Conservation (phyloP, 1,284 basidiomycete genomes). For the Chondrostereum purpureum region DNA sequence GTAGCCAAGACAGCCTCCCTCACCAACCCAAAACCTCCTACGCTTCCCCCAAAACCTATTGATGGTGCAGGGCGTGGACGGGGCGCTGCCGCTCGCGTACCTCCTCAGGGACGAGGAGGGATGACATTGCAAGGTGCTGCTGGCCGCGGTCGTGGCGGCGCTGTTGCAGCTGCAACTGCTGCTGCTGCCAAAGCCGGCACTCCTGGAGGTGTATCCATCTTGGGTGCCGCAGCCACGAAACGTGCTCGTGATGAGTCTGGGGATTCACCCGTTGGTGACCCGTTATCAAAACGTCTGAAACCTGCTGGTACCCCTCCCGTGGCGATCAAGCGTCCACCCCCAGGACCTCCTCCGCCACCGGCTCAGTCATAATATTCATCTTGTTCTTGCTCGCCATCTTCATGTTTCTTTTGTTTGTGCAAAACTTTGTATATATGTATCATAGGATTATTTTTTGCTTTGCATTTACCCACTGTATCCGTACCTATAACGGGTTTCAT, state of each 20-base stretch:
- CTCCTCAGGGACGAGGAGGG: background rate
- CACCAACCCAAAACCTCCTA: conserved; percentile 11
- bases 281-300: conserved; percentile 66
- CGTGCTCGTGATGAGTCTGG: conserved; percentile 55
- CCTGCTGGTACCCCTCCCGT: conserved; percentile 30
- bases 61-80: conserved; percentile 15
- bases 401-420: no score
- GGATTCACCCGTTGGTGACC: conserved; percentile 40
- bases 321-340: conserved; percentile 10
- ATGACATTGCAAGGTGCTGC: no score
- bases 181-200: conserved; percentile 3
- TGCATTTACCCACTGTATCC: no score
- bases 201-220: conserved; percentile 46
- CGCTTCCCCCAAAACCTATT: conserved; percentile 16
- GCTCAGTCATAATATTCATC: no score
- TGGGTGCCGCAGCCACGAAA: conserved; percentile 57
- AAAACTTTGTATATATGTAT: no score
- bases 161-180: conserved; percentile 5
- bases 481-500: no score
- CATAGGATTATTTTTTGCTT: no score
- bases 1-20: conserved; percentile 1
- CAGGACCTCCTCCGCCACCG: no score
- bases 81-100: conserved; percentile 6
- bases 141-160: background rate
- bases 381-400: no score